phyloP scores from a whole-genome alignment of 2,329 filamentous ascomycete genomes.

The Xylaria sp. region DNA sequence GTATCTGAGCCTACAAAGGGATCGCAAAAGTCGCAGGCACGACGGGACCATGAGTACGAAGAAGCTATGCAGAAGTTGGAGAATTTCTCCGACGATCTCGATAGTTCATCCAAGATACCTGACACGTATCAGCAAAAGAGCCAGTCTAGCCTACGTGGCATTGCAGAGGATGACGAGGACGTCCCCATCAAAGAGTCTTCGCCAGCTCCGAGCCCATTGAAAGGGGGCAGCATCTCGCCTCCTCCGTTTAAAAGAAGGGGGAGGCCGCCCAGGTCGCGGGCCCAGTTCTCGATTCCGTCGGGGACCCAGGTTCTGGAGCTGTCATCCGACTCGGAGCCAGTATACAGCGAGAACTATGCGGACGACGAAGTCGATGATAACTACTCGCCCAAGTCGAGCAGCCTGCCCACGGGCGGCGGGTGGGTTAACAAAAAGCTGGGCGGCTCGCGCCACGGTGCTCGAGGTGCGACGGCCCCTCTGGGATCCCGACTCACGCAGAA shows the following conservation, averaged over 20 bases:
- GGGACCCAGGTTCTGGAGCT: slow-evolving; percentile 44
- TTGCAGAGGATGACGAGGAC: background rate
- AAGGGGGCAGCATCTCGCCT: slow-evolving; percentile 30
- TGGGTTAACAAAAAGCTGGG: slow-evolving; percentile 32
- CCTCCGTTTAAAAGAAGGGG: slow-evolving; percentile 17
- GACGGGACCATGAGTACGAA: slow-evolving; percentile 44
- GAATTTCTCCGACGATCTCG: slow-evolving; percentile 22
- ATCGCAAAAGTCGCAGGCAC: slow-evolving; percentile 25
- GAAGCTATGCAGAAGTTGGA: slow-evolving; percentile 49
- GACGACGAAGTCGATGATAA: slow-evolving; percentile 45
- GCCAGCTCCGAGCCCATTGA: slow-evolving; percentile 2
- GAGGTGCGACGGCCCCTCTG: slow-evolving; percentile 18
- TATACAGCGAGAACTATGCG: slow-evolving; percentile 40
- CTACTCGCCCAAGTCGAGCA: slow-evolving; percentile 32
- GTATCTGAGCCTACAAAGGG: slow-evolving; percentile 31
- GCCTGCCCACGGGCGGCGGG: slow-evolving; percentile 22
- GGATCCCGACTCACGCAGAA: slow-evolving; percentile 7
- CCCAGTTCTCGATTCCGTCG: slow-evolving; percentile 38
- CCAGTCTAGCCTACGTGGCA: background rate
- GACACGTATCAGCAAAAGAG: slow-evolving; percentile 16
- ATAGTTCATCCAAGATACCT: slow-evolving; percentile 27
- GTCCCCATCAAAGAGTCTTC: slow-evolving; percentile 6
- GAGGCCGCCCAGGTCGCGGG: slow-evolving; percentile 4
- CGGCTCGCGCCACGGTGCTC: slow-evolving; percentile 1
- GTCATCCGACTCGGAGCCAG: slow-evolving; percentile 39